These are phyloP conservation scores for Cryptosporidium muris DNA, from an alignment of 169 alveolate species.

Conservation along the genomic window DNA sequence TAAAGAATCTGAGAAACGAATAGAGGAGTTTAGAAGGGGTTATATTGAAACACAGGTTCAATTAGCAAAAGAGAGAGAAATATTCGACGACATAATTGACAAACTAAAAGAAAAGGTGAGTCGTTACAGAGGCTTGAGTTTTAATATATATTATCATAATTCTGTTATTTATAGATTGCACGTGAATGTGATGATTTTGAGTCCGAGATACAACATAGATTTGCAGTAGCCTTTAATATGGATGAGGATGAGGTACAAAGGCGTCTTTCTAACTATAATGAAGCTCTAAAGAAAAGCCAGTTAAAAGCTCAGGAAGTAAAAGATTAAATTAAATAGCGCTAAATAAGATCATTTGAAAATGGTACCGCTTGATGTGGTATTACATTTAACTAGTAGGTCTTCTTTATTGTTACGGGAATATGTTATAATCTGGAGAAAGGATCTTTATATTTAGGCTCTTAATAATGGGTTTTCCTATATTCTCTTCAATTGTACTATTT, in stretches of 20 bases:
- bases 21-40: conserved; percentile 67
- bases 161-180: conserved; percentile 21
- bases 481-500: conserved; percentile 41
- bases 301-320: not conserved
- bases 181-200: conserved; percentile 58
- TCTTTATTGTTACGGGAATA: too few relatives aligned
- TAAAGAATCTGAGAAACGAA: conserved; percentile 66
- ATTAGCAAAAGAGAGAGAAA: conserved; percentile 50
- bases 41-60: conserved; percentile 51
- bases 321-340: too few relatives aligned
- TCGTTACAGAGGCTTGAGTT: not conserved
- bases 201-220: conserved; percentile 51
- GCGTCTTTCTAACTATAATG: conserved; percentile 29
- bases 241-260: conserved; percentile 67
- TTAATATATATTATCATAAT: not conserved
- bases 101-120: conserved; percentile 59
- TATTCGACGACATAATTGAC: conserved; percentile 52
- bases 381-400: too few relatives aligned
- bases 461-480: conserved; percentile 65
- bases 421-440: too few relatives aligned
- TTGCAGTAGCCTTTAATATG: conserved; percentile 59
- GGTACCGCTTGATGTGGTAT: too few relatives aligned
- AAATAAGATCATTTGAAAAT: too few relatives aligned
- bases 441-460: too few relatives aligned
- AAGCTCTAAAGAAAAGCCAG: conserved; percentile 6